Percentiles rank a stretch among this genome's conserved stretches.
Conservation (phyloP, 352 stramenopile genomes). For the Globisporangium acanthophoron region DNA sequence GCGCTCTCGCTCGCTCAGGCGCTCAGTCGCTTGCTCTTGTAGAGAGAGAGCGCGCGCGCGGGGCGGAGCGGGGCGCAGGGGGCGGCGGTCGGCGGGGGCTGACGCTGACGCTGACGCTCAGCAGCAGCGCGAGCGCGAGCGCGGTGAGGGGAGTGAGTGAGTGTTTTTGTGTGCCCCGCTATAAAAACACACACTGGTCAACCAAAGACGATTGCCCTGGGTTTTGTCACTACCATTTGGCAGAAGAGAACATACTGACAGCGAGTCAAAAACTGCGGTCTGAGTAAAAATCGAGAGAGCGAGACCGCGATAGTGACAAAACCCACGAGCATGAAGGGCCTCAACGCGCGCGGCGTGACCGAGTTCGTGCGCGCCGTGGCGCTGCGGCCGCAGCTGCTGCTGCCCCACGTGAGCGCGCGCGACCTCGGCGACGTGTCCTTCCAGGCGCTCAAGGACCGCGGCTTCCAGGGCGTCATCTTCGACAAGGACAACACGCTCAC, state of each 20-base stretch:
- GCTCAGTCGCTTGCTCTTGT: too few species aligned
- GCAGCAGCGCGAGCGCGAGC: background rate
- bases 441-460: constrained; percentile 62
- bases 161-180: background rate
- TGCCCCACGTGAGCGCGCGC: constrained; percentile 80
- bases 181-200: background rate
- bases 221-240: background rate
- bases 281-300: too few species aligned
- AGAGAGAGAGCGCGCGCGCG: background rate
- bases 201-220: background rate
- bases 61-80: background rate
- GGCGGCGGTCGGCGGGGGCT: background rate
- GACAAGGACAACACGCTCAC: constrained; percentile 98
- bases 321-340: constrained; percentile 40
- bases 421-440: constrained; percentile 84
- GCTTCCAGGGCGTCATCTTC: constrained; percentile 93
- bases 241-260: background rate
- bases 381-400: constrained; percentile 61
- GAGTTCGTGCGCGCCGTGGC: constrained; percentile 78
- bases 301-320: background rate
- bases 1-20: too few species aligned
- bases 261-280: too few species aligned
- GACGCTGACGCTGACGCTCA: background rate
- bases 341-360: constrained; percentile 74
- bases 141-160: constrained; percentile 1